Base-by-base conservation (phyloP, 2,329 filamentous ascomycete species). In the Fusarium papillatum region DNA sequence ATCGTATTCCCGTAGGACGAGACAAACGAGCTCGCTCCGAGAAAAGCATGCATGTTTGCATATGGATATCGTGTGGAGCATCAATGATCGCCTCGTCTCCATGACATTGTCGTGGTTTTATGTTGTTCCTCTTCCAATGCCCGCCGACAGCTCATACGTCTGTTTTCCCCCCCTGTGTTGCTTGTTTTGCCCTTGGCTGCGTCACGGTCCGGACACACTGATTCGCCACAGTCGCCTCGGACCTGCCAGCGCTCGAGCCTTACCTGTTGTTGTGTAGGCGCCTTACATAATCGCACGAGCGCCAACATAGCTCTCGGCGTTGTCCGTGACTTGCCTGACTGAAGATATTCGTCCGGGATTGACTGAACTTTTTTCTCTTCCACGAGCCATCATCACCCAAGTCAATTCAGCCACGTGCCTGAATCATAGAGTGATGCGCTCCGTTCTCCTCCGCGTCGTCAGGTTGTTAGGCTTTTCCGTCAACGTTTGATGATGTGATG, bases 211-310 rank as follows among this genome's bases (percentile, higher is more conserved):
- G 48, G 36, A 66, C 55, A 71, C 48, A 71, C 70, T 36, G 68
- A 72, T 76, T 76, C 73, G 74, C 74, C 74, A 76, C 74, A 41
- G 61, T 76, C 65, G 61, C 64, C 57, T 57, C 50, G 46, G 62
- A 67, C 64, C 57, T 57, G 48, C 59, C 43, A 57, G 29, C 66
- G 48, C 69, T 59, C 41, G 48, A 63, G 53, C 64, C 64, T 64
- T 71, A 22, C 62, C 66, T 60, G 34, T 53, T 63, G 43, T 43
- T 50, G 48, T 26, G 60, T 43, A 29, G 48, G 38, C 50, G 61
- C 65, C 68, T 76, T 76, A 74, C 70, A 76, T 76, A 76, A 76
- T 69, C 61, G 66, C 70, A 55, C 36, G 22, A 26, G 34, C 34
- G 16, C 63, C 19, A 38, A 57, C 38, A 64, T 74, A 74, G 63